These are phyloP conservation scores for Sherardia arvensis DNA, from an alignment of 257 asterid species.

Conservation along the genomic window DNA sequence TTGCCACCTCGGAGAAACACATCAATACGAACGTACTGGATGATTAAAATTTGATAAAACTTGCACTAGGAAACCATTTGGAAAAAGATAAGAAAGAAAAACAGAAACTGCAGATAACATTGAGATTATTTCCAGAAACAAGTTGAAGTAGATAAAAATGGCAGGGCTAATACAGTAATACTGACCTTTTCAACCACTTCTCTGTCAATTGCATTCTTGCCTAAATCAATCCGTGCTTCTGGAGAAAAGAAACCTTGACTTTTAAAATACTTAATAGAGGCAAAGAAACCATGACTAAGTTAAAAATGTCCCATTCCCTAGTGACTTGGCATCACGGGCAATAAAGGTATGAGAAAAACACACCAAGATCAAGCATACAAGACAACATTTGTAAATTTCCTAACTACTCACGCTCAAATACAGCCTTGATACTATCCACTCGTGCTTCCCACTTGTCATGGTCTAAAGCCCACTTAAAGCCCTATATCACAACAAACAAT, in stretches of 20 bases:
- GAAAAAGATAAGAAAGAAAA: neutral
- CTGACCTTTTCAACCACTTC: constrained; percentile 78
- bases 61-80: neutral
- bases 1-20: no score
- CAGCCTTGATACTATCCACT: constrained; percentile 73
- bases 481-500: constrained; percentile 32
- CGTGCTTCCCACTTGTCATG: constrained; percentile 85
- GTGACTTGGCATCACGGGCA: neutral
- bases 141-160: neutral
- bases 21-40: neutral
- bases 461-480: constrained; percentile 91
- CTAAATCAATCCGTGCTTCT: constrained; percentile 72
- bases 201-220: constrained; percentile 47
- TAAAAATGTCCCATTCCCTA: neutral
- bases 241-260: constrained; percentile 21
- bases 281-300: no score
- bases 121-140: neutral
- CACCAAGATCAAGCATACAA: no score
- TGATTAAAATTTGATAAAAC: neutral
- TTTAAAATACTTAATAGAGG: neutral
- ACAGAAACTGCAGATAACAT: neutral
- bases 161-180: constrained; percentile 8
- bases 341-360: no score
- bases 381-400: neutral
- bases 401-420: constrained; percentile 59